phyloP scores from a whole-genome alignment of 352 stramenopile genomes.

The Phytophthora syringae region DNA sequence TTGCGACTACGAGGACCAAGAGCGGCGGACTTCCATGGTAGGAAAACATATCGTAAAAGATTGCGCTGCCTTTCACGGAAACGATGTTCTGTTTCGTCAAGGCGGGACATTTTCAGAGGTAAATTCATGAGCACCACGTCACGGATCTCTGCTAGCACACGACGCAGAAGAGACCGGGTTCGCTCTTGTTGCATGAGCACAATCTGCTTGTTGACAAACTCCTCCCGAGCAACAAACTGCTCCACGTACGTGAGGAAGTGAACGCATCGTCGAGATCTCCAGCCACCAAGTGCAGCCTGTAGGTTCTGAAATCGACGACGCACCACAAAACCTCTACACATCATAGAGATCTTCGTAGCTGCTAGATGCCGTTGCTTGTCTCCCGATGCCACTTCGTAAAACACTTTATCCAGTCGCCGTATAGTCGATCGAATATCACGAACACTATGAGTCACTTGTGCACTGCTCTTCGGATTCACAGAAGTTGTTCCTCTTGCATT shows the following conservation, averaged over 20 bases:
- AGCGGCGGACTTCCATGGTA: constrained; percentile 59
- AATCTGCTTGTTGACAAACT: constrained; percentile 68
- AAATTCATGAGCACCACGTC: constrained; percentile 78
- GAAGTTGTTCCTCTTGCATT: background rate
- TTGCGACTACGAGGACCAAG: constrained; percentile 71
- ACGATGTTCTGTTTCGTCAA: constrained; percentile 62
- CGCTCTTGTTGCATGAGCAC: constrained; percentile 49
- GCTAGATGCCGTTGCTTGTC: constrained; percentile 78
- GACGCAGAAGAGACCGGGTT: constrained; percentile 42
- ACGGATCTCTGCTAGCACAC: constrained; percentile 65
- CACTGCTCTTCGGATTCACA: constrained; percentile 44
- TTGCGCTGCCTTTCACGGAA: constrained; percentile 54
- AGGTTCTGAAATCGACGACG: constrained; percentile 56
- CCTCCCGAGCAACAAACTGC: constrained; percentile 70
- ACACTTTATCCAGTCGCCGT: constrained; percentile 73
- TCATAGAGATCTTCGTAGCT: constrained; percentile 68
- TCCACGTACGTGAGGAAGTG: constrained; percentile 58
- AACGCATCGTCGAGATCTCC: constrained; percentile 51
- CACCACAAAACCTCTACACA: constrained; percentile 57
- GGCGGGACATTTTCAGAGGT: constrained; percentile 50
- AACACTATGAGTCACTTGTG: constrained; percentile 63
- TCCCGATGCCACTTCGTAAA: constrained; percentile 74
- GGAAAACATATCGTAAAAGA: constrained; percentile 48
- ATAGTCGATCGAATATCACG: constrained; percentile 71
- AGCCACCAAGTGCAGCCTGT: constrained; percentile 51